Evolutionary conservation across 768 basidiomycete species (phyloP).

Genomic region (Pulveroboletus frians): DNA sequence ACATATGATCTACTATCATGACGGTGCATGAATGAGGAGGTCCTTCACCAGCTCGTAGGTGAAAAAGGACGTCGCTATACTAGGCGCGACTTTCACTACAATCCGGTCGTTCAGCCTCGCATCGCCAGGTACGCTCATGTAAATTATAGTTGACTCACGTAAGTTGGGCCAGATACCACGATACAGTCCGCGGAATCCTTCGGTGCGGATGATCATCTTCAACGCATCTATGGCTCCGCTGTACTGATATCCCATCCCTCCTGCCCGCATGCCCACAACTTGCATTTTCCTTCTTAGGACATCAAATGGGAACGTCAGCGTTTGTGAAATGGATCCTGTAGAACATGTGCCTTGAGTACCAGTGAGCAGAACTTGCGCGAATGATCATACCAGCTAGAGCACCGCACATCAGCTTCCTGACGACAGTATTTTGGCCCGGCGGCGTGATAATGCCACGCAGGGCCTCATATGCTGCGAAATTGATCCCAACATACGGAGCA

Average conservation of each 20-base stretch:
- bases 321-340: conserved; percentile 84
- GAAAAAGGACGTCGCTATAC: conserved; percentile 83
- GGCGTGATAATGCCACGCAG: conserved; percentile 71
- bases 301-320: conserved; percentile 94
- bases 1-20: background rate
- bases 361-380: background rate
- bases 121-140: conserved; percentile 3
- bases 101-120: conserved; percentile 8
- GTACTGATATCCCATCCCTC: conserved; percentile 60
- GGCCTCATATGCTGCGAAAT: conserved; percentile 92
- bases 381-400: conserved; percentile 67
- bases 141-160: conserved; percentile 42
- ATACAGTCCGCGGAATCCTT: conserved; percentile 77
- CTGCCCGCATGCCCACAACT: conserved; percentile 71
- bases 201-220: conserved; percentile 57
- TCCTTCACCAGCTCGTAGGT: conserved; percentile 70
- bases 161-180: conserved; percentile 86
- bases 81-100: conserved; percentile 85
- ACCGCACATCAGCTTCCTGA: conserved; percentile 76
- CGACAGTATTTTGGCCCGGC: conserved; percentile 66
- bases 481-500: conserved; percentile 86
- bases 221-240: conserved; percentile 79
- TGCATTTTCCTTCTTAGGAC: conserved; percentile 95
- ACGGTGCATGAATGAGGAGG: conserved; percentile 34
- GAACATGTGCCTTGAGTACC: conserved; percentile 3